A percentile compares a stretch with the other conserved stretches of the same genome.
Conservation (phyloP, 2,329 filamentous ascomycete genomes). For the Sphaerulina populicola region DNA sequence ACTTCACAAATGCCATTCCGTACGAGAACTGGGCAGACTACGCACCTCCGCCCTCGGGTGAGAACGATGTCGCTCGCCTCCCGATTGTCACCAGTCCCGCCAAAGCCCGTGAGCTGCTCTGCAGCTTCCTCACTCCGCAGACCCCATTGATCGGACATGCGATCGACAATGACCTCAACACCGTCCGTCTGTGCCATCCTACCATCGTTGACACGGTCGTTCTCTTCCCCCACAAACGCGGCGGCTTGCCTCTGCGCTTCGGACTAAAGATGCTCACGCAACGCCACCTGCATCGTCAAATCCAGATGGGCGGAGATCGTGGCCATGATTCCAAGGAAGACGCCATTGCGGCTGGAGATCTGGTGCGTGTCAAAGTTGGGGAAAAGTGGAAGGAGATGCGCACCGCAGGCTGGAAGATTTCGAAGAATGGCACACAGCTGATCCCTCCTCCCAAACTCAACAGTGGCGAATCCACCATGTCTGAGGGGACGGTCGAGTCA, state of each 20-base stretch:
- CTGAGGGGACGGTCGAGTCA: conserved; percentile 1
- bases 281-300: conserved; percentile 61
- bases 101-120: conserved; percentile 66
- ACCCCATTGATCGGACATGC: conserved; percentile 89
- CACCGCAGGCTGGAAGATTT: conserved; percentile 57
- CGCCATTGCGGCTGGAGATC: conserved; percentile 75
- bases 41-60: conserved; percentile 11
- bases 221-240: conserved; percentile 69
- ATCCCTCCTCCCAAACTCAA: conserved; percentile 11
- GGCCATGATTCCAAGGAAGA: conserved; percentile 94
- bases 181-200: conserved; percentile 73
- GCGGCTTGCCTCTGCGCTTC: conserved; percentile 67
- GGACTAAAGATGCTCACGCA: conserved; percentile 68
- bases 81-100: conserved; percentile 68
- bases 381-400: conserved; percentile 62
- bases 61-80: conserved; percentile 36
- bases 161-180: conserved; percentile 90
- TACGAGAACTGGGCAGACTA: conserved; percentile 36
- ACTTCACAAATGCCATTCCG: conserved; percentile 60
- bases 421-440: conserved; percentile 42
- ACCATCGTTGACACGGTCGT: conserved; percentile 78
- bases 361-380: conserved; percentile 64
- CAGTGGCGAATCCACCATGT: neutral
- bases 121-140: conserved; percentile 61
- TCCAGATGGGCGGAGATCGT: conserved; percentile 58